phyloP scores from a whole-genome alignment of 495 filamentous ascomycete species.

The Xylona heveae region DNA sequence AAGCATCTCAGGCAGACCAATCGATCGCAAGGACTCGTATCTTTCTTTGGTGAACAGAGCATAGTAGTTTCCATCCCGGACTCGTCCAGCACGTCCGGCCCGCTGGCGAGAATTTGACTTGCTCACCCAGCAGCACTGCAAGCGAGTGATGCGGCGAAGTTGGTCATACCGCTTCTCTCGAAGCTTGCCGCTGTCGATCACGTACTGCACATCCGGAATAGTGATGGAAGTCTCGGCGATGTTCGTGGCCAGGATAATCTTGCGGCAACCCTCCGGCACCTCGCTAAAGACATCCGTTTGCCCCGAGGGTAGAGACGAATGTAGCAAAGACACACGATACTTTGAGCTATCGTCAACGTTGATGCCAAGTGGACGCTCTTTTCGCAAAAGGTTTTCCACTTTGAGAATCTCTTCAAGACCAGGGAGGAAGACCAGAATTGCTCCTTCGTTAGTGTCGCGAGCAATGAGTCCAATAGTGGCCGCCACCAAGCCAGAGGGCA shows the following conservation, averaged over 20 bases:
- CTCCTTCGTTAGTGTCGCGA: conserved; percentile 24
- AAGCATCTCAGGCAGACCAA: conserved; percentile 26
- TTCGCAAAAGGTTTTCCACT: conserved; percentile 15
- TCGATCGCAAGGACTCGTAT: conserved; percentile 23
- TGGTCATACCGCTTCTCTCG: conserved; percentile 29
- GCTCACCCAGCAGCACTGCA: conserved; percentile 30
- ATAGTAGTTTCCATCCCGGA: conserved; percentile 35
- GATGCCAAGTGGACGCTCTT: conserved; percentile 13
- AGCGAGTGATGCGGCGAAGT: conserved; percentile 18
- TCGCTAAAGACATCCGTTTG: conserved; percentile 25
- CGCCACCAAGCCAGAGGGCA: conserved; percentile 26
- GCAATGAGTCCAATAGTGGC: conserved; percentile 28
- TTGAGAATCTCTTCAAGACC: conserved; percentile 28
- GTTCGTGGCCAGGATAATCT: conserved; percentile 36
- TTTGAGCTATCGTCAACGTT: conserved; percentile 21
- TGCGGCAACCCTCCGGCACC: conserved; percentile 25
- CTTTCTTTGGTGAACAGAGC: conserved; percentile 29
- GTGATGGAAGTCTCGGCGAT: conserved; percentile 40
- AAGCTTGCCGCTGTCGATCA: conserved; percentile 32
- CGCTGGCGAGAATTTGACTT: conserved; percentile 32
- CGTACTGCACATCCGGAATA: conserved; percentile 33
- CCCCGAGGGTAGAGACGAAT: conserved; percentile 24
- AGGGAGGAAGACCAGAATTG: conserved; percentile 36
- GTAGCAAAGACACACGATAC: conserved; percentile 28
- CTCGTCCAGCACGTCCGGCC: conserved; percentile 35